Conservation (phyloP, 2,329 filamentous ascomycete species). For the Aureobasidium sp. region DNA sequence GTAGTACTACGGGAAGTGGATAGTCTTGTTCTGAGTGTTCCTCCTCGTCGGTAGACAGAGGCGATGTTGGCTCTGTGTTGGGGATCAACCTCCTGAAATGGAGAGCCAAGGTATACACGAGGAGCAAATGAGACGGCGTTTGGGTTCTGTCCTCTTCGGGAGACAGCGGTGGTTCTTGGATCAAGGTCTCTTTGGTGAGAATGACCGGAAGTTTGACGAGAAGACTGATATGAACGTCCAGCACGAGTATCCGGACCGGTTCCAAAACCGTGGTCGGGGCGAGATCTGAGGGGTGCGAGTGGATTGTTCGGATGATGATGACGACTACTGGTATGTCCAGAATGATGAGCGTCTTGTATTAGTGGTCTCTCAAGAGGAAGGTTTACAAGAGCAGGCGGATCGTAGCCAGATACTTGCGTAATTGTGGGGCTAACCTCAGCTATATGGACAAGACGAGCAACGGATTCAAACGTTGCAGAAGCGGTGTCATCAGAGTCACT, state of each 20-base stretch:
- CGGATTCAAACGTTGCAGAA: not conserved
- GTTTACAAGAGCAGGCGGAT: not conserved
- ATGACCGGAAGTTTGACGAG: not conserved
- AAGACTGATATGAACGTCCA: not conserved
- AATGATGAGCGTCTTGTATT: not conserved
- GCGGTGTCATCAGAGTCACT: not conserved
- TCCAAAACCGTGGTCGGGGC: not conserved
- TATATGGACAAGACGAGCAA: not conserved
- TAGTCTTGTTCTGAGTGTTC: slow-evolving; percentile 1
- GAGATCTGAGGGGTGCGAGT: not conserved
- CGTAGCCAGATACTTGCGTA: not conserved
- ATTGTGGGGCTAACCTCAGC: slow-evolving; percentile 6
- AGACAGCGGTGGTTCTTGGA: not conserved
- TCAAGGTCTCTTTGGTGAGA: not conserved
- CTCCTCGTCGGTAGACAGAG: slow-evolving; percentile 8
- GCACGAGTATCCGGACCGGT: not conserved
- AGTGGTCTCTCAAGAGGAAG: not conserved
- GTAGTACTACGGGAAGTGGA: not conserved
- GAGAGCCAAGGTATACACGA: slow-evolving; percentile 16
- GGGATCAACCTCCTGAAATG: not conserved
- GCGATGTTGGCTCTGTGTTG: not conserved
- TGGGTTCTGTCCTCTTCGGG: slow-evolving; percentile 3
- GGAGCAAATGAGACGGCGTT: not conserved
- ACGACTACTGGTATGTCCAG: not conserved
- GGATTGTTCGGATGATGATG: not conserved